These are phyloP conservation scores for Trypanosoma cruzi DNA, from an alignment of 208 protist species.

Conservation along the genomic window DNA sequence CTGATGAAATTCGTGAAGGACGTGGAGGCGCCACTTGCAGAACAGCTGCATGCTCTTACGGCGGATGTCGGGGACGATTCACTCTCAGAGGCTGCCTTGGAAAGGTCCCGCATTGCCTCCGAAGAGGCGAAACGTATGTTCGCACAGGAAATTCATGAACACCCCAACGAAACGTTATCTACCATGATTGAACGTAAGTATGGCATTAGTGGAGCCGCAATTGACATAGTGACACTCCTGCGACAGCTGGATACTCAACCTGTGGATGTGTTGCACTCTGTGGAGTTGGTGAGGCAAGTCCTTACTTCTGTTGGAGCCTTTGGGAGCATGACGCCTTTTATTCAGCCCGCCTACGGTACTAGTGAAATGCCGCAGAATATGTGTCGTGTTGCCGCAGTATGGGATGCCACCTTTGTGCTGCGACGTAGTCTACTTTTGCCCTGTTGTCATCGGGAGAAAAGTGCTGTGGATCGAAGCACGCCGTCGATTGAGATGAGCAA, in stretches of 20 bases:
- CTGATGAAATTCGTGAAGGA: constrained; percentile 93
- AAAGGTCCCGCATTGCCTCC: constrained; percentile 24
- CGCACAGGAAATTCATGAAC: constrained; percentile 3
- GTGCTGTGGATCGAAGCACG: constrained; percentile 28
- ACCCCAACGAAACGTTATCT: constrained; percentile 40
- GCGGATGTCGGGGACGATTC: constrained; percentile 52
- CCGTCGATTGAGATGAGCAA: constrained; percentile 78
- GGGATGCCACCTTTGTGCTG: constrained; percentile 80
- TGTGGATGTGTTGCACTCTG: constrained; percentile 27
- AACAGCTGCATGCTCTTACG: constrained; percentile 74
- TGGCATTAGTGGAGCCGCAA: constrained; percentile 31
- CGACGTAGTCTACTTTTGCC: constrained; percentile 48
- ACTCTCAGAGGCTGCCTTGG: constrained; percentile 7
- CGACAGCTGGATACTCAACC: constrained; percentile 45
- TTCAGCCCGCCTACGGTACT: constrained; percentile 78
- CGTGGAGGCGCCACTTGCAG: constrained; percentile 63
- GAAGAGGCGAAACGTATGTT: constrained; percentile 20
- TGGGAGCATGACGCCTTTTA: constrained; percentile 69
- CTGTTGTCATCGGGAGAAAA: neutral
- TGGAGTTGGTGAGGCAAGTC: constrained; percentile 58
- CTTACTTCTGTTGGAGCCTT: constrained; percentile 83
- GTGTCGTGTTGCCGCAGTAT: constrained; percentile 88
- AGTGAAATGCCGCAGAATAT: constrained; percentile 87
- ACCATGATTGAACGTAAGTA: constrained; percentile 58
- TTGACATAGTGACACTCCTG: constrained; percentile 73